Base-by-base conservation (phyloP, 75 land plant genomes). In the Pinus tabuliformis region DNA sequence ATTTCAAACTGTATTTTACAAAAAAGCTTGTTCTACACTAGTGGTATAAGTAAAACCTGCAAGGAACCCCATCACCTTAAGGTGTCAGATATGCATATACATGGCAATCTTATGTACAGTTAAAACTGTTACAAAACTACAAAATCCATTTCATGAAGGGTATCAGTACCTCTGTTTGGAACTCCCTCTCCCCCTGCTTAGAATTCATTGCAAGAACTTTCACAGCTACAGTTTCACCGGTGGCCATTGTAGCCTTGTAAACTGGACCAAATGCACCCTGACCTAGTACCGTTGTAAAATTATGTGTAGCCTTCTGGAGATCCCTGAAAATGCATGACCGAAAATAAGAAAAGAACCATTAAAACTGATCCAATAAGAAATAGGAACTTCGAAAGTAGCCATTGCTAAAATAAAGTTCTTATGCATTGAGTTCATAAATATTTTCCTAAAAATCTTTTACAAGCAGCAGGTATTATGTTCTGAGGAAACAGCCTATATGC, bases 251-350 rank as follows among this genome's bases (percentile, higher is more conserved):
- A 70, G 96, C 96, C 78, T 89, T 93, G 71, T 89, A 93, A 17
- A 93, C 96, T 49, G 90, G 86, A 57, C 96, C 96, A 88, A 91
- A 93, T 62, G 96, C 90, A 11, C 96, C 96, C 64, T 91, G 83
- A 6, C 96, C 96, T 59, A 93, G 73, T 58, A 87, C 56, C 33
- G 90, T 86, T 12, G 94, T 93, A 70, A 93, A 93, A 77, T 93
- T 93, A 56, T 62, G 37, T 7, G 96, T 93, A 21, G 92, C 94
- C 62, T 89, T 91, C 65, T 93, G 94, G 72, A 93, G 77, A 72
- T 93, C 96, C 80, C 96, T 93, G 88, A 12, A 58, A 36, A 73
- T 42, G 4, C 39, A 75, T 54, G n/a, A 30, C 28, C 16, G 52
- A 30, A 76, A 57, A 24, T 57, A 59, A 59, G 64, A 21, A 59